Base-by-base conservation (phyloP, 352 stramenopile genomes). In the Globisporangium irregulare region DNA sequence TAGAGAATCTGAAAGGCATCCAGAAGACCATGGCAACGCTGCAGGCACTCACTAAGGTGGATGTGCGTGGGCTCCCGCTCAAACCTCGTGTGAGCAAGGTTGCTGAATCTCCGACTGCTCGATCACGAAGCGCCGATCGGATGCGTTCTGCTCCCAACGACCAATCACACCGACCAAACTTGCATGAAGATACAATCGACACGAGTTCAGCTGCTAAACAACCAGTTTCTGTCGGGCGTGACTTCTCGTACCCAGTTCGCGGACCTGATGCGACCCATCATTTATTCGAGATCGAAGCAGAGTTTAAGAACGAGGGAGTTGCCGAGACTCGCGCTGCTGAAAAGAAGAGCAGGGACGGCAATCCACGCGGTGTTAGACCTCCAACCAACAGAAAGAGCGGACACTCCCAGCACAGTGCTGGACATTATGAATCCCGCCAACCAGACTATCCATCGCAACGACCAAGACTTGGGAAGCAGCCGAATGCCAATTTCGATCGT, bases 1-100 rank as follows among this genome's bases (percentile, higher is more conserved):
- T 72, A 22, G 53, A 50, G 41, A 72, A 72, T 36, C 14, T 72
- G 29, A 67, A 38, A 58, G 59, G 34, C 20, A 72, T 72, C 15
- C 67, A 67, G 32, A 36, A 68, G 43, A 68, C 38, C 36, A 67
- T 72, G 59, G 58, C 46, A 15, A 58, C 12, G 32, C 60, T 72
- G 0, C 59, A 64, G 18, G 60, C 54, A 15, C 54, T 72, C 25
- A 55, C 67, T 14, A 58, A 67, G 24, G 34, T 64, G 25, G 67
- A 72, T 15, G 53, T 36, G 1, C 67, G 67, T n/a, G 67, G 67
- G 9, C 7, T 72, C 38, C 67, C 67, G 20, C 43, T 72, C 25
- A 72, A 62, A n/a, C 65, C 32, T 6, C 57, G 48, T 29, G 12
- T 24, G 5, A 25, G 55, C 34, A 41, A 50, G 6, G 20, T 50